Evolutionary conservation across 331 rosid species (phyloP), one percentile per base, ranked within the genome.

Genomic region (Phaseolus coccineus): DNA sequence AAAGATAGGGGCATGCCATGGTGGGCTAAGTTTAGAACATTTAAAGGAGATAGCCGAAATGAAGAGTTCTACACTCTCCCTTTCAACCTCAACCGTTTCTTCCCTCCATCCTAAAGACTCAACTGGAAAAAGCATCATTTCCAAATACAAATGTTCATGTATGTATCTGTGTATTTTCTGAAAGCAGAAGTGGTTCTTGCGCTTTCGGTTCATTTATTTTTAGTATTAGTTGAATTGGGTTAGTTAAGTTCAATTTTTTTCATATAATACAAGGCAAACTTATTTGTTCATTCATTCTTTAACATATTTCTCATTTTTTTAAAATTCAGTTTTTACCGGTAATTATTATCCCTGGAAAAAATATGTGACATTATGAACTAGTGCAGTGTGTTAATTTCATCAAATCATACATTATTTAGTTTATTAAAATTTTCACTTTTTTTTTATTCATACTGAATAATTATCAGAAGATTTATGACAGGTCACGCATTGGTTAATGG

Each of bases 1-100:
- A 89, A 88, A 82, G 98, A 94, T 80, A 90, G 98, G 63, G 98
- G 98, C 78, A 90, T 94, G 98, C 96, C 98, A 48, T 94, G 97
- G 97, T 94, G 98, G 98, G 93, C 86, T 67, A 94, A 88, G 80
- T 94, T 92, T 81, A 62, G 96, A 76, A 62, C 96, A 56, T 94
- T 92, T 62, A 92, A 94, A 75, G 98, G 92, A 33, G 97, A 94
- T 61, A 73, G 89, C 71, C 48, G 97, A 56, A 94, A 92, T 76
- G 98, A 92, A 61, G 98, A 94, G 87, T 92, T 94, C 75, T 94
- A 94, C 82, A 88, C 96, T 8, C 96, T 94, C 16, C 98, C 98
- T 35, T 94, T 94, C 89, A 94, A 94, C 89, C 97, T 94, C 64
- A 90, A 94, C 83, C 87, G 94, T 0, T 94, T 90, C 87, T 94